Base-by-base conservation (phyloP, 2,329 filamentous ascomycete genomes). In the Corinectria fuckeliana region DNA sequence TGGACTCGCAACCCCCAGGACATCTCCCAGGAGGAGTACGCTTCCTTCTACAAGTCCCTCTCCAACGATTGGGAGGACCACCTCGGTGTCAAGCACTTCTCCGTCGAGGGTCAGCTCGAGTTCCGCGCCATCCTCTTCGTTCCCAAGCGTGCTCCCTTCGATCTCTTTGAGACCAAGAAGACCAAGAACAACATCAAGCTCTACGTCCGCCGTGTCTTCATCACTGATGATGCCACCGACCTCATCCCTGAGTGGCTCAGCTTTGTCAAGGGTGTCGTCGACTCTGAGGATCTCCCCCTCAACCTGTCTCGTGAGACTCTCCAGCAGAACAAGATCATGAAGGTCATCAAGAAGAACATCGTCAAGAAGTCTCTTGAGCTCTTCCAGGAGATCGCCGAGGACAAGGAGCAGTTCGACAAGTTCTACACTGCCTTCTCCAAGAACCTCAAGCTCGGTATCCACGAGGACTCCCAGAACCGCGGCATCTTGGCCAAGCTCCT, bases 171-270 rank as follows among this genome's bases (percentile, higher is more conserved):
- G 91, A 97, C 94, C 79, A 99, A 99, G 92, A 97, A 97, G 91
- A 97, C 94, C 78, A 99, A 99, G 93, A 99, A 98, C 91, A 99
- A 99, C 91, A 98, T 99, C 89, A 99, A 99, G 91, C 90, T 99
- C 74, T 99, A 99, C 84, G 95, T 99, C 76, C 94, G 95, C 80
- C 95, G 95, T 80, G 95, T 99, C 81, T 99, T 99, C 91, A 99
- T 99, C 87, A 99, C 95, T 63, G 95, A 99, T 72, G 95, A 99
- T 80, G 95, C 95, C 73, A 98, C 95, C 72, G 95, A 99, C 79
- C 91, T 99, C 82, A 96, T 99, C 70, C 95, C 95, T 62, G 95
- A 99, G 87, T 99, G 95, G 95, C 90, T 99, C 76, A 88, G 92
- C 85, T 99, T 99, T 84, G 84, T 99, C 89, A 99, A 99, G 91